Evolutionary conservation across 495 filamentous ascomycete species (phyloP).

Genomic region (Saxophila tyrrhenica): DNA sequence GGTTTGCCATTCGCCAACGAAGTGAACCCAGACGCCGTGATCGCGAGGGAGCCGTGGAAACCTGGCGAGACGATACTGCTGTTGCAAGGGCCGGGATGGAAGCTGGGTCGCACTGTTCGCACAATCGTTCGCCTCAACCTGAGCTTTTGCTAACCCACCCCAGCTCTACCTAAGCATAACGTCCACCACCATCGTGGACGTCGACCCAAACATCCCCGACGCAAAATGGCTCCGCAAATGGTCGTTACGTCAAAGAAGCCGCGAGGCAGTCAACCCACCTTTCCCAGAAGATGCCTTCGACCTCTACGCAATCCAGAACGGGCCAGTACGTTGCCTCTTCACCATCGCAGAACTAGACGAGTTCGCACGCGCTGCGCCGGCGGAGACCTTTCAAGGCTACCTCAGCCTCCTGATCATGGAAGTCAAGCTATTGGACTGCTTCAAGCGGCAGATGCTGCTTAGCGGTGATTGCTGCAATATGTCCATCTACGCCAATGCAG

Average conservation of each 20-base stretch:
- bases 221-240: constrained; percentile 45
- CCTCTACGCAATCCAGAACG: constrained; percentile 33
- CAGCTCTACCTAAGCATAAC: constrained; percentile 35
- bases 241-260: constrained; percentile 39
- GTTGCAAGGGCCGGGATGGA: constrained; percentile 41
- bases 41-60: constrained; percentile 9
- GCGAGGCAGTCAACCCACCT: constrained; percentile 41
- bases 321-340: constrained; percentile 40
- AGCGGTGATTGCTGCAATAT: constrained; percentile 50
- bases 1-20: not conserved
- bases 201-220: constrained; percentile 47
- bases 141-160: not conserved
- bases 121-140: not conserved
- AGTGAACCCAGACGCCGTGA: constrained; percentile 29
- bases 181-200: constrained; percentile 40
- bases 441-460: constrained; percentile 40
- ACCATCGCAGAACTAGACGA: constrained; percentile 51
- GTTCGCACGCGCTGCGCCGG: constrained; percentile 25
- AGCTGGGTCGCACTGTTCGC: constrained; percentile 19
- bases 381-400: constrained; percentile 44
- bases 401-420: constrained; percentile 47
- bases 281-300: constrained; percentile 45
- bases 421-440: constrained; percentile 38
- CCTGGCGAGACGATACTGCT: constrained; percentile 17
- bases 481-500: constrained; percentile 42